Conservation (phyloP, 2,329 filamentous ascomycete species). For the Massarina eburnea region DNA sequence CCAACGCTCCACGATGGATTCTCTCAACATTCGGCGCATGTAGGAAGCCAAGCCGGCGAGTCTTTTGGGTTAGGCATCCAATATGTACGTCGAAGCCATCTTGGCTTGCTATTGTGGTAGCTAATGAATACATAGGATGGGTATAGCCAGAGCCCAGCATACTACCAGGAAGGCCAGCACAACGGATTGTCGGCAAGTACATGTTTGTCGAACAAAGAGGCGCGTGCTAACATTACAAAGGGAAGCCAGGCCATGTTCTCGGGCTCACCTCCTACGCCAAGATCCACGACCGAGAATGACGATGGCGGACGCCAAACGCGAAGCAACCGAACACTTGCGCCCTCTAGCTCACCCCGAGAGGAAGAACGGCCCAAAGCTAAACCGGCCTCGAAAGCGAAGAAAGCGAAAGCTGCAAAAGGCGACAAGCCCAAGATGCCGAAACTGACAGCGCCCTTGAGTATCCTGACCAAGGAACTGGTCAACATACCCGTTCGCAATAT, state of each 20-base stretch:
- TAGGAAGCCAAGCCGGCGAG: slow-evolving; percentile 20
- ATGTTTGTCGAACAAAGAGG: neutral
- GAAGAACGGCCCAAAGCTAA: slow-evolving; percentile 29
- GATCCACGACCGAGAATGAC: slow-evolving; percentile 44
- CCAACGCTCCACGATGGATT: slow-evolving; percentile 29
- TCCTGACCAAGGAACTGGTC: slow-evolving; percentile 65
- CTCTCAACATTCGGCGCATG: slow-evolving; percentile 31
- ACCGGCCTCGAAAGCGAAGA: slow-evolving; percentile 43
- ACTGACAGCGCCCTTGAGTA: slow-evolving; percentile 69
- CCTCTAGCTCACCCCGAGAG: slow-evolving; percentile 27
- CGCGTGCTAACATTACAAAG: slow-evolving; percentile 24
- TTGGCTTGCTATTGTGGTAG: slow-evolving; percentile 7
- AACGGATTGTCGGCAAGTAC: slow-evolving; percentile 28
- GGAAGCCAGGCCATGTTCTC: slow-evolving; percentile 30
- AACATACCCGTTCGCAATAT: slow-evolving; percentile 74
- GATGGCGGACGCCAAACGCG: slow-evolving; percentile 45
- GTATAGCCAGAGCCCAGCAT: slow-evolving; percentile 30
- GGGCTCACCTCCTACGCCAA: slow-evolving; percentile 47
- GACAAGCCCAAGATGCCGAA: slow-evolving; percentile 54
- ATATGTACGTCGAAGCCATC: slow-evolving; percentile 30
- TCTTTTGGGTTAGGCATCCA: slow-evolving; percentile 31
- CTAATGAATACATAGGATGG: slow-evolving; percentile 32
- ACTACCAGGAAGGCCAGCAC: slow-evolving; percentile 30
- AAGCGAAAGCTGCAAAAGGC: slow-evolving; percentile 47
- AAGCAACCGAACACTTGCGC: slow-evolving; percentile 30